Base-by-base conservation (phyloP, 352 stramenopile genomes). In the Phytophthora ramorum region DNA sequence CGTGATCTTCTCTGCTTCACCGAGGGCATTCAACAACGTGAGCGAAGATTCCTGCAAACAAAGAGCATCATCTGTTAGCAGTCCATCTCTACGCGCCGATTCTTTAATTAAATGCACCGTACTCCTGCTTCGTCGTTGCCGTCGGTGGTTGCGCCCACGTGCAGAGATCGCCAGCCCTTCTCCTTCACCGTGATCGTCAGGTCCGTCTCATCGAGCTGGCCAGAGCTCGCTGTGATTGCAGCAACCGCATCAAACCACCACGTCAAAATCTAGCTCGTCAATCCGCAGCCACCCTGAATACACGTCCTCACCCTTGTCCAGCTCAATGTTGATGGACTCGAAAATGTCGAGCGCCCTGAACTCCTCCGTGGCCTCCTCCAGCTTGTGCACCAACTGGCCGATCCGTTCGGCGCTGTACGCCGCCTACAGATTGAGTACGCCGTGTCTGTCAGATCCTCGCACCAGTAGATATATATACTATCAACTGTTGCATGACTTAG, bases 171-270 rank as follows among this genome's bases (percentile, higher is more conserved):
- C 87, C 91, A 96, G 68, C 78, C 74, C 65, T 93, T 96, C 49
- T 97, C 90, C 69, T 93, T 84, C 20, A 97, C 87, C 12, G 83
- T 93, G 69, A 97, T 96, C 7, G 79, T 94, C 32, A 97, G 69
- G 48, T 97, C 90, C 19, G 85, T 92, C 67, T 96, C 88, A 63
- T 93, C 79, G 10, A 69, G 67, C 49, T 82, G 63, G 4, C 88
- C 76, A 51, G 81, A 92, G 62, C 81, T 93, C 38, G 80, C 83
- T 91, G 51, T 20, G 37, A 67, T 58, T 40, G 26, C 30, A 46
- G 17, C n/a, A 45, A 45, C 7, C n/a, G 22, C 43, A 30, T 50
- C 24, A 49, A 62, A 49, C 16, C 54, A 47, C 24, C 2, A 35
- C 13, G 12, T 65, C 48, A 74, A 43, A 35, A 46, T 22, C 19